These are phyloP conservation scores for Penicillium aurantiogriseum DNA, from an alignment of 2,329 filamentous ascomycete genomes.

Conservation along the genomic window DNA sequence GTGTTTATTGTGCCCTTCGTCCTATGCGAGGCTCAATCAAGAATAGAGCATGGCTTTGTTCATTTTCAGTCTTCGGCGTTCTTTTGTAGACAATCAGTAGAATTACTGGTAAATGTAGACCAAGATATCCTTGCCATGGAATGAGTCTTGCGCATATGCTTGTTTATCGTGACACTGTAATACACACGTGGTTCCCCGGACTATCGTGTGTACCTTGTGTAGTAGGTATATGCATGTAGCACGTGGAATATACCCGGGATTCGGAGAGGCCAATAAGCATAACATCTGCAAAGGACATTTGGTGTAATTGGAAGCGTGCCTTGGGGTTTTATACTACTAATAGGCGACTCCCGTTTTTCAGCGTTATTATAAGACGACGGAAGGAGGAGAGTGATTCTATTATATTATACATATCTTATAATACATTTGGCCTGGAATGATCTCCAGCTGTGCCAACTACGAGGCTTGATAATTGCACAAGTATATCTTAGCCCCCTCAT, in stretches of 20 bases:
- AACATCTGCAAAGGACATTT: neutral
- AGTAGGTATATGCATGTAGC: neutral
- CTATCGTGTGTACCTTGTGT: neutral
- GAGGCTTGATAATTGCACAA: slow-evolving; percentile 4
- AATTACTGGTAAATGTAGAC: neutral
- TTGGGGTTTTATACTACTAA: neutral
- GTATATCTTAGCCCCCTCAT: slow-evolving; percentile 25
- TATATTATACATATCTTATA: neutral
- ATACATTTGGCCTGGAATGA: neutral
- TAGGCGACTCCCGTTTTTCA: neutral
- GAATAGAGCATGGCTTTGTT: slow-evolving; percentile 26
- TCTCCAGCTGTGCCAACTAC: neutral
- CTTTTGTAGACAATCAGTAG: neutral
- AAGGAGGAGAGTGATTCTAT: neutral
- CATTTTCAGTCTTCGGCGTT: slow-evolving; percentile 1
- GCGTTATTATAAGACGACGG: neutral
- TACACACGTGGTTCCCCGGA: neutral
- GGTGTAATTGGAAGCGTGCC: neutral
- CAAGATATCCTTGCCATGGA: neutral
- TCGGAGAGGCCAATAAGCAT: neutral
- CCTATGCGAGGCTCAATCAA: slow-evolving; percentile 17
- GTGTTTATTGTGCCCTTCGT: slow-evolving; percentile 22
- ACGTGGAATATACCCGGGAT: neutral
- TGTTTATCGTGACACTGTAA: neutral
- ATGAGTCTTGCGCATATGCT: neutral